Conservation (phyloP, 2,329 filamentous ascomycete genomes). For the Orbilia javanica region DNA sequence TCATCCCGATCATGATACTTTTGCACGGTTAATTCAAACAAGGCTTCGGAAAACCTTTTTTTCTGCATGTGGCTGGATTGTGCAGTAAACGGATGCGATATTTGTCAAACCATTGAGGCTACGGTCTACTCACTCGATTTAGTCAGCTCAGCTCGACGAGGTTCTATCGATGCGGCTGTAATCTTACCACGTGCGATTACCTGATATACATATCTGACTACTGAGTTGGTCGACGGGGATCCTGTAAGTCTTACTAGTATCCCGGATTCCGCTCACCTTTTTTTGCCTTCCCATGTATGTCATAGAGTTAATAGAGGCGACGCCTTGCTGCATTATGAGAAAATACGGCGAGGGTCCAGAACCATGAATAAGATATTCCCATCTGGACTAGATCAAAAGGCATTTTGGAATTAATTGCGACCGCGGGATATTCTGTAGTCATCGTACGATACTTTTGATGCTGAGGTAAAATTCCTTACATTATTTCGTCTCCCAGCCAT, state of each 20-base stretch:
- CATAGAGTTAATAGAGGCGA: neutral
- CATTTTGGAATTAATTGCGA: neutral
- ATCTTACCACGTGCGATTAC: constrained; percentile 27
- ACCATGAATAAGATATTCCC: neutral
- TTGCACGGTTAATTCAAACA: neutral
- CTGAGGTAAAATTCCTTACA: constrained; percentile 16
- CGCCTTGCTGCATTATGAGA: constrained; percentile 7
- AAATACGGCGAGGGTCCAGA: neutral
- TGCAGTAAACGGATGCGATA: constrained; percentile 5
- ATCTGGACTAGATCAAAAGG: neutral
- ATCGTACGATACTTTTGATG: constrained; percentile 10
- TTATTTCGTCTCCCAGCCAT: constrained; percentile 23
- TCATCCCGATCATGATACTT: neutral
- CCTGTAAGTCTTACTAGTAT: constrained; percentile 36
- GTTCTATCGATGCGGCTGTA: constrained; percentile 19
- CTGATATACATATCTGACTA: constrained; percentile 29
- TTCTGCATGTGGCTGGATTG: constrained; percentile 12
- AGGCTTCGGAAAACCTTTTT: constrained; percentile 2
- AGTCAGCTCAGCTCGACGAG: constrained; percentile 23
- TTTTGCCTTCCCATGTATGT: neutral
- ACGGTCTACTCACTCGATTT: neutral
- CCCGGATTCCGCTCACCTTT: neutral
- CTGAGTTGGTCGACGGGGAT: constrained; percentile 3
- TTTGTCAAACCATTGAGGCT: constrained; percentile 24
- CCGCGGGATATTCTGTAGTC: constrained; percentile 3